phyloP scores from a whole-genome alignment of 73 alveolate species.

The Tetrahymena malaccensis region DNA sequence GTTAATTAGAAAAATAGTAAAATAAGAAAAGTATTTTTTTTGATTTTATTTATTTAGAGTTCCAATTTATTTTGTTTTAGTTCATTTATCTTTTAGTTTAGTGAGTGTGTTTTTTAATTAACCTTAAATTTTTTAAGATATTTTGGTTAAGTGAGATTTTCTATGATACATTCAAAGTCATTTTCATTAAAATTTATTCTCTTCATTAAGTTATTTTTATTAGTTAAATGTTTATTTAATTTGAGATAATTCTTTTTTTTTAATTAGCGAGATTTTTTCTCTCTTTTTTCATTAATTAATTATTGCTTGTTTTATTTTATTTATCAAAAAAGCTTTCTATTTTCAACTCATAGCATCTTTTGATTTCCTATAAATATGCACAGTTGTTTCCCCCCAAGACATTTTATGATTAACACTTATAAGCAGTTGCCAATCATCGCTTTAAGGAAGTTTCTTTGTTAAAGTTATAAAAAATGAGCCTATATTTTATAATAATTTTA shows the following conservation, averaged over 20 bases:
- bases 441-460: conserved; percentile 62
- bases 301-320: too few species aligned
- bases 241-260: background rate
- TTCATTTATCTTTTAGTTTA: too few species aligned
- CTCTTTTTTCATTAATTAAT: background rate
- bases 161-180: too few species aligned
- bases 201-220: too few species aligned
- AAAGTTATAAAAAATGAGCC: conserved; percentile 71
- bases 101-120: background rate
- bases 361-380: conserved; percentile 67
- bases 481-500: background rate
- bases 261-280: background rate
- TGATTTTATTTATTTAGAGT: background rate
- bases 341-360: background rate
- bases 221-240: too few species aligned
- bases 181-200: too few species aligned
- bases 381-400: conserved; percentile 91
- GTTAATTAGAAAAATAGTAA: background rate
- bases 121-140: too few species aligned
- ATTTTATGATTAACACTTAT: conserved; percentile 53
- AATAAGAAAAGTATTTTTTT: background rate
- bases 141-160: too few species aligned
- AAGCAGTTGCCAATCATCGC: conserved; percentile 67
- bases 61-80: background rate
- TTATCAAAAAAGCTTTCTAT: background rate